Evolutionary conservation across 148 eudicot genomes (phyloP).

Genomic region (Chenopodium formosanum): DNA sequence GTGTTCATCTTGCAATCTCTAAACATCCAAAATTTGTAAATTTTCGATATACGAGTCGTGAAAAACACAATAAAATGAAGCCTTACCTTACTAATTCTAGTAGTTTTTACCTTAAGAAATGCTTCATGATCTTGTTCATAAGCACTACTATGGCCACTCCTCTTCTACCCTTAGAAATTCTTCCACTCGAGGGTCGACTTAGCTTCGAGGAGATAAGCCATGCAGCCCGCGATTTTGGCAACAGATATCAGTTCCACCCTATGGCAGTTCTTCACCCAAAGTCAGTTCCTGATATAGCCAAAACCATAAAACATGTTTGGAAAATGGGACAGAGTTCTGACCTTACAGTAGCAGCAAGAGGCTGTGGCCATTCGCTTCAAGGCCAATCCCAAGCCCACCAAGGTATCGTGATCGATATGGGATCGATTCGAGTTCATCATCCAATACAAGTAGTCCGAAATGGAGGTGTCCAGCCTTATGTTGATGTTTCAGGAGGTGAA

Average conservation of each 20-base stretch:
- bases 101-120: constrained; percentile 25
- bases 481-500: constrained; percentile 79
- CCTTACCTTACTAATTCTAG: constrained; percentile 11
- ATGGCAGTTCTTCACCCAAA: constrained; percentile 64
- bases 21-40: constrained; percentile 14
- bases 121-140: constrained; percentile 43
- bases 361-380: constrained; percentile 72
- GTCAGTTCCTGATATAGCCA: constrained; percentile 59
- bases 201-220: constrained; percentile 40
- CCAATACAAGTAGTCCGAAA: constrained; percentile 40
- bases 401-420: constrained; percentile 79
- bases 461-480: constrained; percentile 33
- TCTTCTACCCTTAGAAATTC: constrained; percentile 34
- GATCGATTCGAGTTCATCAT: constrained; percentile 28
- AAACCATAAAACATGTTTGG: constrained; percentile 47
- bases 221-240: constrained; percentile 65
- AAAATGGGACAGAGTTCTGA: constrained; percentile 53
- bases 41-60: background rate
- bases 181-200: constrained; percentile 48
- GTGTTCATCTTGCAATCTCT: constrained; percentile 3
- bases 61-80: constrained; percentile 26
- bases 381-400: constrained; percentile 70
- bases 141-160: constrained; percentile 35
- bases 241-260: constrained; percentile 44
- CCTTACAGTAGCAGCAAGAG: constrained; percentile 75